Evolutionary conservation across 1,284 basidiomycete species (phyloP), one percentile per base, ranked within the genome.

Genomic region (Calocybe gambosa): DNA sequence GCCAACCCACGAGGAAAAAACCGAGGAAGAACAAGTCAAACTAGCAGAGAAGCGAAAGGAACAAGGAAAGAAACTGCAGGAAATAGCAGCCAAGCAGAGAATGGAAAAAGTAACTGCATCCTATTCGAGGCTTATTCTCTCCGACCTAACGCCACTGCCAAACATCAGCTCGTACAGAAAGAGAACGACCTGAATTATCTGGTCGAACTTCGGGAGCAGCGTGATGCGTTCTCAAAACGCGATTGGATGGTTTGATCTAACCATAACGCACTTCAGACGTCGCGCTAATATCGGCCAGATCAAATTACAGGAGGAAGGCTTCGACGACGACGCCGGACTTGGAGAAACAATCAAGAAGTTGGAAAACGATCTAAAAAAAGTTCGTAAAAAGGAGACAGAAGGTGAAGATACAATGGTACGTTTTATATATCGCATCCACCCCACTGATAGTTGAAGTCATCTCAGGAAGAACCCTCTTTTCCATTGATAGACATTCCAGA

Each of bases 401-500:
- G 78, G 72, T 23, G 82, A 82, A 15, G 78, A 80, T 15, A 70
- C 68, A 56, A 78, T 62, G 64, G 73, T 71, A 50, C 26, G 68
- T 60, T 12, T 29, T 26, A 10, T 5, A 10, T 28, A 25, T 6
- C 15, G 28, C 19, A n/a, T 29, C n/a, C 4, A n/a, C 36, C 36
- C 20, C 38, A 19, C 28, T 33, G 42, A 56, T 52, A 51, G 40
- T 19, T 19, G 50, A 35, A 12, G 10, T 36, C 5, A 15, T 28
- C 48, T 13, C 62, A 85, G 70, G 89, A 93, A 61, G 92, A 93
- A 50, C 85, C 87, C 6, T 80, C 80, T 0, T 99, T 94, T 69
- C 93, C 92, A 5, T 75, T 99, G 1, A 71, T 95, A 12, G 93
- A 97, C 57, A 75, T 89, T 1, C 92, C 93, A 0, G 96, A 99